A percentile compares a stretch with the other conserved stretches of the same genome.
These are phyloP conservation scores for Leccinum boreale DNA, from an alignment of 768 basidiomycete genomes.

Conservation along the genomic window DNA sequence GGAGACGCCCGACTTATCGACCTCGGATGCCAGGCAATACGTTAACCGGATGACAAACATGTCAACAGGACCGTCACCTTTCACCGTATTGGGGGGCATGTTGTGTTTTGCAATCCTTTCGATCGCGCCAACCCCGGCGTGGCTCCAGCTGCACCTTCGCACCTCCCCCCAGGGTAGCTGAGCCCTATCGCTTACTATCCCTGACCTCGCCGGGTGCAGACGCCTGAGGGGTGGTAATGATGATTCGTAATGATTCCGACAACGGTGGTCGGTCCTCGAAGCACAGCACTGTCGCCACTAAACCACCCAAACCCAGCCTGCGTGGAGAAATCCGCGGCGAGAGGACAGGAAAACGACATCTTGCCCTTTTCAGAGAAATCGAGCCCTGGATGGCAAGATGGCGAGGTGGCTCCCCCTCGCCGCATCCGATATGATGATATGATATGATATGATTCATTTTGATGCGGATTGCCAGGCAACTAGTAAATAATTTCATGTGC, in stretches of 20 bases:
- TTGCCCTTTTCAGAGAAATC: slow-evolving; percentile 3
- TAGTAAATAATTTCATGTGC: slow-evolving; percentile 4
- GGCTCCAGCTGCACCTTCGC: not conserved
- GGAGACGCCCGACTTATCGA: slow-evolving; percentile 1
- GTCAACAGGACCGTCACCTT: slow-evolving; percentile 3
- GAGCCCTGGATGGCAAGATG: slow-evolving; percentile 1
- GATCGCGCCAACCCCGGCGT: not conserved
- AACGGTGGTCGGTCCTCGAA: not conserved
- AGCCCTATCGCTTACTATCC: not conserved
- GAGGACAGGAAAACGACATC: not conserved
- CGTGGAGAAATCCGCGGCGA: not conserved
- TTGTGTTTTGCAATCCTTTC: not conserved
- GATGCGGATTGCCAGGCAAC: slow-evolving; percentile 29
- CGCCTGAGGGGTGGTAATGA: not conserved
- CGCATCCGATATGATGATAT: slow-evolving; percentile 4
- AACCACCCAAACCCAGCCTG: not conserved
- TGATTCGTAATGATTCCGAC: too few species aligned
- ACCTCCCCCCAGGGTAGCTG: not conserved
- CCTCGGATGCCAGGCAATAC: not conserved
- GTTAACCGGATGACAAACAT: slow-evolving; percentile 5
- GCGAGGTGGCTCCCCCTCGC: not conserved
- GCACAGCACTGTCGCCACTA: slow-evolving; percentile 5
- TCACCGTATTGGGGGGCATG: not conserved
- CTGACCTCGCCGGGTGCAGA: not conserved
- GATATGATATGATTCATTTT: slow-evolving; percentile 1